phyloP scores from a whole-genome alignment of 139 green algal species.

The Closterium sp. region DNA sequence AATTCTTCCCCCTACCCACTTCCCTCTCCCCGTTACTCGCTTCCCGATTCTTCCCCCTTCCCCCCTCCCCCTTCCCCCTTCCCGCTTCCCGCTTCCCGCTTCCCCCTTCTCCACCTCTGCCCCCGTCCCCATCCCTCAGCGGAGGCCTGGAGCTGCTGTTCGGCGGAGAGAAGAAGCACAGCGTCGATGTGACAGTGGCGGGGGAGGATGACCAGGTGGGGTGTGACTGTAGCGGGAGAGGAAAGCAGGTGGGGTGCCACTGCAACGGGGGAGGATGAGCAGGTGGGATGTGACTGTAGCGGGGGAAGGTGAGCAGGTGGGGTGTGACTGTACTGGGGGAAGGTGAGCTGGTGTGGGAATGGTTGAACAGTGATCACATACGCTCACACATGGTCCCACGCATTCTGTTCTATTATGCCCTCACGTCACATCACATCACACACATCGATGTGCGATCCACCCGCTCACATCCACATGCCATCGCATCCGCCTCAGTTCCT shows the following conservation, averaged over 20 bases:
- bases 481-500: too few relatives aligned
- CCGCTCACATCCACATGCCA: too few relatives aligned
- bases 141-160: constrained; percentile 1
- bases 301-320: too few relatives aligned
- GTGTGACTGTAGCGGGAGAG: too few relatives aligned
- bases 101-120: background rate
- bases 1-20: background rate
- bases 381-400: too few relatives aligned
- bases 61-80: background rate
- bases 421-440: too few relatives aligned
- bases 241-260: too few relatives aligned
- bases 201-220: background rate
- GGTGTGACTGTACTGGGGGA: too few relatives aligned
- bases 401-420: too few relatives aligned
- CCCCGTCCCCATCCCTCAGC: background rate
- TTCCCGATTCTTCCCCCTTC: background rate
- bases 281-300: background rate
- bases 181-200: background rate
- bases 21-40: background rate
- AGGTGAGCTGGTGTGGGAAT: too few relatives aligned
- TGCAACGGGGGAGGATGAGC: background rate
- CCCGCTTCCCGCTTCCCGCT: background rate
- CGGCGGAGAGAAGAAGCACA: background rate
- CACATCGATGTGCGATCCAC: too few relatives aligned
- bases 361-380: too few relatives aligned